A percentile compares a stretch with the other conserved stretches of the same genome.
Conservation (phyloP, 495 filamentous ascomycete species). For the Annulohypoxylon bovei region DNA sequence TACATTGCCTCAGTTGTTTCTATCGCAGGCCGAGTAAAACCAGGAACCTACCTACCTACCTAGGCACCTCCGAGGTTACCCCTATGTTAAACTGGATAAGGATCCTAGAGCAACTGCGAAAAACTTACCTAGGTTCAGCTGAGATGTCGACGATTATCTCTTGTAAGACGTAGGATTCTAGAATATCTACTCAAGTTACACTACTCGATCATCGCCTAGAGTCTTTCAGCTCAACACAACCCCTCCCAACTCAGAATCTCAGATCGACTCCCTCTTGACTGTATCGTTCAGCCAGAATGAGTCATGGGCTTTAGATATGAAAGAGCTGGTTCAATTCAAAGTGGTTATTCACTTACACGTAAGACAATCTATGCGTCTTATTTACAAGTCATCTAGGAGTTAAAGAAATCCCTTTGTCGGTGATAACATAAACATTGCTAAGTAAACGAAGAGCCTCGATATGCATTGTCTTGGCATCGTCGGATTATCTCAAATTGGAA, state of each 20-base stretch:
- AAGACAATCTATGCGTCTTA: neutral
- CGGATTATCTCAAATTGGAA: conserved; percentile 1
- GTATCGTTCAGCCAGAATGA: neutral
- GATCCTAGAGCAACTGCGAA: too few species aligned
- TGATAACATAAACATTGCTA: neutral
- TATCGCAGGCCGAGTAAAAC: too few species aligned
- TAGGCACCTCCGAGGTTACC: too few species aligned
- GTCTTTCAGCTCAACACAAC: neutral
- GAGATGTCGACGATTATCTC: too few species aligned
- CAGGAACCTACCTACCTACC: too few species aligned
- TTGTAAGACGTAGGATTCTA: neutral
- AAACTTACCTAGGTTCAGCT: too few species aligned
- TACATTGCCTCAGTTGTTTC: neutral
- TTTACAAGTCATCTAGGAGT: neutral
- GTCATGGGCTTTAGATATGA: neutral
- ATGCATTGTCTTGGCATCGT: conserved; percentile 5
- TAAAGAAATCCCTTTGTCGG: neutral
- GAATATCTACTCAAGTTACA: neutral
- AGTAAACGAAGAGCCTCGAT: neutral
- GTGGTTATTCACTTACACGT: too few species aligned
- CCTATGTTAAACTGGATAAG: too few species aligned
- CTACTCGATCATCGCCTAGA: neutral
- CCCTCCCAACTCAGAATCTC: neutral
- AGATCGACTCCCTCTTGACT: neutral
- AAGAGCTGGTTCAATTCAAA: neutral